These are phyloP conservation scores for Didymella lethalis DNA, from an alignment of 2,329 filamentous ascomycete genomes.

Conservation along the genomic window DNA sequence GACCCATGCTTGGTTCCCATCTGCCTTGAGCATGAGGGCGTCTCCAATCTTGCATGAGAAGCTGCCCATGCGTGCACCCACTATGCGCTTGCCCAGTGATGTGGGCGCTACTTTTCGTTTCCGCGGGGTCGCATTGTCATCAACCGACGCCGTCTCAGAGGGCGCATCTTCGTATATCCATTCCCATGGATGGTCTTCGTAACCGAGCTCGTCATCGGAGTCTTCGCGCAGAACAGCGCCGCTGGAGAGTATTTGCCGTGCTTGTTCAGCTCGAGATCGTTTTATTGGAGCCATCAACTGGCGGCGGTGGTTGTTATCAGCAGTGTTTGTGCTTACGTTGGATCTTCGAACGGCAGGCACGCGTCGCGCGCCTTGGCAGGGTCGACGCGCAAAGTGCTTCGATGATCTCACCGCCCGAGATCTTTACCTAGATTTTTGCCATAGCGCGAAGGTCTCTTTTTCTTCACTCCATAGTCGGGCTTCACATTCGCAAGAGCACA, in stretches of 20 bases:
- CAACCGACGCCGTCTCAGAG: conserved; percentile 27
- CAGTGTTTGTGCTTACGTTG: conserved; percentile 39
- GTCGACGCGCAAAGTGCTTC: conserved; percentile 28
- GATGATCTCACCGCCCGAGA: conserved; percentile 28
- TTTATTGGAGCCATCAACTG: conserved; percentile 51
- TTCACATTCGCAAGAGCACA: not conserved
- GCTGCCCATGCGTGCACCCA: conserved; percentile 81
- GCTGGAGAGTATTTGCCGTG: conserved; percentile 61
- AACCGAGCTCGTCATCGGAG: conserved; percentile 82
- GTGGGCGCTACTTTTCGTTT: conserved; percentile 43
- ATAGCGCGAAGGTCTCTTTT: not conserved
- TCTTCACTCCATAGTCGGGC: not conserved
- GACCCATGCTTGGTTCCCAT: conserved; percentile 91
- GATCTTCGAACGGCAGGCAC: conserved; percentile 28
- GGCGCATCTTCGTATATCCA: conserved; percentile 62
- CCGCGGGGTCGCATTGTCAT: conserved; percentile 40
- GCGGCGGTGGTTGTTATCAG: conserved; percentile 22
- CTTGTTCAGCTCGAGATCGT: conserved; percentile 55
- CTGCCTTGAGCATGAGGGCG: conserved; percentile 84
- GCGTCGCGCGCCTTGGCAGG: conserved; percentile 45
- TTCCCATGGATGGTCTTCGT: conserved; percentile 60
- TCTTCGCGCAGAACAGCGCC: conserved; percentile 76
- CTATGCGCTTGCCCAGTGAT: conserved; percentile 61
- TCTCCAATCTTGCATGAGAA: conserved; percentile 87
- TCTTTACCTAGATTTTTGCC: not conserved